These are phyloP conservation scores for Metschnikowia arizonensis DNA, from an alignment of 805 yeast species.

Conservation along the genomic window DNA sequence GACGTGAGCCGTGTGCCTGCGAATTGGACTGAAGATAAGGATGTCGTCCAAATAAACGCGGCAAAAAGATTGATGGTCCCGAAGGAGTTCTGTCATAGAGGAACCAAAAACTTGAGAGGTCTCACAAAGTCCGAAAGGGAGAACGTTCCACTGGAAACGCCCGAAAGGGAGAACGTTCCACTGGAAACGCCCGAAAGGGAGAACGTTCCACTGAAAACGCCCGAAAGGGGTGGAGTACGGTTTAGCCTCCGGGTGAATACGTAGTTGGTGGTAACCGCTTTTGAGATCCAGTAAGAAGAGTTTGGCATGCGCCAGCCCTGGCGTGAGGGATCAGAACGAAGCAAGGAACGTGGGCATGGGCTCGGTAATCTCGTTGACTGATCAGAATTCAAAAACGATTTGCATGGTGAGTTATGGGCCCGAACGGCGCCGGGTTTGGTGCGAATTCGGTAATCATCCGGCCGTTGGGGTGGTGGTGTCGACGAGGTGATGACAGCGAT, in stretches of 20 bases:
- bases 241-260: background rate
- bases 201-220: background rate
- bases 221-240: background rate
- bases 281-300: background rate
- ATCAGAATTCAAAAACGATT: background rate
- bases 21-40: background rate
- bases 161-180: background rate
- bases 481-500: too few relatives aligned
- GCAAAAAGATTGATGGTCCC: background rate
- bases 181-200: background rate
- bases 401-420: too few relatives aligned
- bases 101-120: background rate
- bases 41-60: background rate
- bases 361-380: background rate
- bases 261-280: background rate
- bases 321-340: background rate
- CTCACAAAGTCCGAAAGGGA: background rate
- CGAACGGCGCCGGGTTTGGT: too few relatives aligned
- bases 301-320: background rate
- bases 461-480: too few relatives aligned
- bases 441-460: too few relatives aligned
- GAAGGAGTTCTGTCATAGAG: background rate
- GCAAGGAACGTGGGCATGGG: background rate
- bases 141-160: background rate
- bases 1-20: background rate